Base-by-base conservation (phyloP, 148 eudicot species). In the Nepenthes mirabilis region DNA sequence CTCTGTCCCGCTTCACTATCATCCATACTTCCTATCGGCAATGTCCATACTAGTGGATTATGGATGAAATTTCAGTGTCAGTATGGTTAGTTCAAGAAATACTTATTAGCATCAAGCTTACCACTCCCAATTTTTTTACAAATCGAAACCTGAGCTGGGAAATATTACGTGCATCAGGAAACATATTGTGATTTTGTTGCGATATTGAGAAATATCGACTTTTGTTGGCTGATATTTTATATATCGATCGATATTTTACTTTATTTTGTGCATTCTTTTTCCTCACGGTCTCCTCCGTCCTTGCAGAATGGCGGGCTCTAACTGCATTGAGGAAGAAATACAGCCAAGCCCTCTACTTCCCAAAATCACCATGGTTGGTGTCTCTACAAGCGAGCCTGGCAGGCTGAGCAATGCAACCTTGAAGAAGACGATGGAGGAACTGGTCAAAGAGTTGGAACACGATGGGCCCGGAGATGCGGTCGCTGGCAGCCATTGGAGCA, bases 331-430 rank as follows among this genome's bases (percentile, higher is more conserved):
- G 37, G 77, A 70, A 72, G 82, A 77, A 57, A 40, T 60, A 58
- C 71, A 76, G 40, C 62, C 49, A n/a, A 79, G 81, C 67, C 79
- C 85, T 40, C 73, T 88, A 57, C 80, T 93, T 56, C 98, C 98
- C 45, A 83, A 81, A 72, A 79, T 93, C 56, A 93, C 98, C 33
- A 83, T 93, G 91, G 87, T 93, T 60, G 98, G 98, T 34, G 67
- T 93, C 63, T 78, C 96, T 32, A 86, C 84, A 33, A 79, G 77
- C 34, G 95, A 87, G 69, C 70, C 88, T 6, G 94, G 83, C 40
- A 80, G 74, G 71, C 72, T 82, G 81, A 84, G 77, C 81, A 83
- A 86, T 75, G 75, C 89, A 49, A 69, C 72, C 14, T 54, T 91
- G 67, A 82, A 82, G 70, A 86, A 86, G 80, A 93, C 88, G 11